A percentile compares a stretch with the other conserved stretches of the same genome.
These are phyloP conservation scores for Podospora pseudocomata DNA, from an alignment of 495 filamentous ascomycete genomes.

Conservation along the genomic window DNA sequence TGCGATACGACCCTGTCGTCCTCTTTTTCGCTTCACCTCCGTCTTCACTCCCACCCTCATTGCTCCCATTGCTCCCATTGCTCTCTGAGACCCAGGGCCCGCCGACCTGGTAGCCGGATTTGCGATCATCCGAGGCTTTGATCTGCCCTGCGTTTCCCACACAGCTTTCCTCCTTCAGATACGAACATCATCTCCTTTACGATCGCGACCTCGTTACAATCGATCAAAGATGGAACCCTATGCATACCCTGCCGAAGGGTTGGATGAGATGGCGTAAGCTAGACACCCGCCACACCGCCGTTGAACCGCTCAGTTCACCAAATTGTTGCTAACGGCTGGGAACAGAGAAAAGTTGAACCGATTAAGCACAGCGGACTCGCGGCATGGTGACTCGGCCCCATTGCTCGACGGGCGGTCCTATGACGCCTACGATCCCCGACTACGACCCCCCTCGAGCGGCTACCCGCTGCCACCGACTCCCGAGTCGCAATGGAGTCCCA, in stretches of 20 bases:
- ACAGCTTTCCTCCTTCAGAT: not conserved
- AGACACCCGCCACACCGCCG: not conserved
- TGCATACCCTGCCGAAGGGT: slow-evolving; percentile 10
- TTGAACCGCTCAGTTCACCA: not conserved
- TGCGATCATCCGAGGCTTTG: too few species aligned
- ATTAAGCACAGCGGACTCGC: slow-evolving; percentile 14
- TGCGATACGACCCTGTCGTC: not conserved
- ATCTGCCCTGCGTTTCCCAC: not conserved
- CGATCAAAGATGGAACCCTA: slow-evolving; percentile 4
- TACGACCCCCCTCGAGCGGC: slow-evolving; percentile 4
- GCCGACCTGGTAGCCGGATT: not conserved
- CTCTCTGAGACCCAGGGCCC: not conserved
- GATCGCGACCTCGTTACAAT: not conserved
- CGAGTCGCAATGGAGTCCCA: slow-evolving; percentile 8
- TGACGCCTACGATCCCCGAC: slow-evolving; percentile 15
- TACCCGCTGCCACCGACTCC: slow-evolving; percentile 11
- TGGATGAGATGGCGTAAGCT: slow-evolving; percentile 24
- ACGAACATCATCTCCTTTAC: too few species aligned
- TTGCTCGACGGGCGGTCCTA: slow-evolving; percentile 13
- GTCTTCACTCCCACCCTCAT: not conserved
- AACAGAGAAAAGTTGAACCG: slow-evolving; percentile 17
- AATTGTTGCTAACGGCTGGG: not conserved
- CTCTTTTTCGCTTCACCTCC: not conserved
- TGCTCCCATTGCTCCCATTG: not conserved
- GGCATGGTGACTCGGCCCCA: slow-evolving; percentile 9